Evolutionary conservation across 2,329 filamentous ascomycete genomes (phyloP), one percentile per base, ranked within the genome.

Genomic region (Cercospora sojina): DNA sequence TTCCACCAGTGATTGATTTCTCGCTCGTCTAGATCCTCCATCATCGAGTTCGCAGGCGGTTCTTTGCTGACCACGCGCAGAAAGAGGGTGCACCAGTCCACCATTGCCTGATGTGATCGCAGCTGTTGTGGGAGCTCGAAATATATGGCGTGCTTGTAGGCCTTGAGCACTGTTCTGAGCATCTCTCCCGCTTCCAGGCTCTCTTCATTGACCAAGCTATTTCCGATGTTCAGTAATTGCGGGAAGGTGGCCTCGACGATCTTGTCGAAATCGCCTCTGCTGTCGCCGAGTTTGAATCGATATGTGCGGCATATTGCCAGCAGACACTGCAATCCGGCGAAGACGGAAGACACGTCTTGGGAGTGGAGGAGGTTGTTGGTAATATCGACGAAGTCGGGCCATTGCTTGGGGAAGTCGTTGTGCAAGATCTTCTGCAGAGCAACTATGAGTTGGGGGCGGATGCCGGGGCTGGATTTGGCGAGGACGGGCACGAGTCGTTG

Each of bases 1-100:
- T 98, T 99, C 94, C 94, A 99, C 94, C 95, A 99, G 79, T 97
- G 93, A 77, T 97, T 93, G 74, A 90, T 87, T 80, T 98, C 95
- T 65, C 95, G 88, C 76, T 98, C 94, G 66, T 92, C 88, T 61
- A 90, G 82, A 67, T 91, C 91, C 67, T 96, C 92, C 65, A 84
- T 79, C 86, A 98, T 89, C 38, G 93, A 90, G 72, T 85, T 88
- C 64, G 90, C 85, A 4, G 95, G 95, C 38, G 91, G 88, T 23
- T 89, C 83, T 80, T 98, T 98, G 72, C 90, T 89, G 38, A 98
- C 91, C 60, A 96, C 92, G 68, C 91, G 89, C 72, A 99, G 83
- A 83, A 99, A 98, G 67, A 99, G 86, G 25, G 93, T 94, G 80
- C 94, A 98, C 95, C 95, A 99, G 68, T 91, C 91, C 69, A 97